These are phyloP conservation scores for Podila epigama DNA, from an alignment of 192 early-diverging fungal genomes.

Conservation along the genomic window DNA sequence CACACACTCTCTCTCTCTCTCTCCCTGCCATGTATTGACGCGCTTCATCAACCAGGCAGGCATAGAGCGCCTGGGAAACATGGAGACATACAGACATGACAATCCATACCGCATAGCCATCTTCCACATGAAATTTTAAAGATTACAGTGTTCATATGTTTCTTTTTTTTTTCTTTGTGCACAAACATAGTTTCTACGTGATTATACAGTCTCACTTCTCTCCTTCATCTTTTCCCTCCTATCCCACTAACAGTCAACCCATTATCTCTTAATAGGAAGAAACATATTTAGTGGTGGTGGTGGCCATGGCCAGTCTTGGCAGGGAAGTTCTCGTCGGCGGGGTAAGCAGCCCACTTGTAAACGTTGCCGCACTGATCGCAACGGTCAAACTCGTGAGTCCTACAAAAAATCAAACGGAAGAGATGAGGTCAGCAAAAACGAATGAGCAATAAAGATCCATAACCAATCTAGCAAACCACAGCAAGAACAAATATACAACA, in stretches of 20 bases:
- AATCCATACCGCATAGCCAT: not conserved
- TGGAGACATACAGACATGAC: too few species aligned
- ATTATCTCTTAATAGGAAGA: not conserved
- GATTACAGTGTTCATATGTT: not conserved
- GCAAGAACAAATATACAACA: not conserved
- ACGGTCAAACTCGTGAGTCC: slow-evolving; percentile 78
- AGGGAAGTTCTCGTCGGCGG: slow-evolving; percentile 25
- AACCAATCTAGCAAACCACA: not conserved
- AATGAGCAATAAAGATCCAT: not conserved
- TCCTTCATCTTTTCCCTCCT: not conserved
- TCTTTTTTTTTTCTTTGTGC: not conserved
- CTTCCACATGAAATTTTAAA: not conserved
- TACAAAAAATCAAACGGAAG: not conserved
- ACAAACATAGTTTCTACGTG: slow-evolving; percentile 2
- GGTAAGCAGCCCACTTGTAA: slow-evolving; percentile 50
- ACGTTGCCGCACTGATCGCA: slow-evolving; percentile 92
- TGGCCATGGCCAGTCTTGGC: slow-evolving; percentile 43
- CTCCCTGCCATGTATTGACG: too few species aligned
- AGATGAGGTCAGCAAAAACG: too few species aligned
- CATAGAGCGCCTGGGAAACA: too few species aligned
- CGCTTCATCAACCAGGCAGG: too few species aligned
- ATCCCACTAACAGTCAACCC: not conserved
- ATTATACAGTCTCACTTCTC: not conserved
- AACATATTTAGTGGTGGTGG: slow-evolving; percentile 4
- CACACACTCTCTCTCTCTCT: too few species aligned